These are phyloP conservation scores for Penicillium thymicola DNA, from an alignment of 2,329 filamentous ascomycete species.

Conservation along the genomic window DNA sequence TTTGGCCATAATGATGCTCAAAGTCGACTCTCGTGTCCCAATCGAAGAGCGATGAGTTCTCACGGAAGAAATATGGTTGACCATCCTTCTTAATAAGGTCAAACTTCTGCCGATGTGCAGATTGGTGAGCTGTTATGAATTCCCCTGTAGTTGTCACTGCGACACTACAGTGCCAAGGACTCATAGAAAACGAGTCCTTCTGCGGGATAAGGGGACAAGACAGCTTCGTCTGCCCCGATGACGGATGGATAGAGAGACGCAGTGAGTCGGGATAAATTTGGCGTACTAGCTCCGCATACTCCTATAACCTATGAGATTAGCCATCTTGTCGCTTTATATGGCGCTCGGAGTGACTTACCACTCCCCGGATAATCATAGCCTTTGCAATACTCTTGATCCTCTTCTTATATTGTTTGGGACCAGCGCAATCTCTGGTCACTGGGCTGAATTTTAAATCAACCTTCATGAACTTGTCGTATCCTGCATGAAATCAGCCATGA, in stretches of 20 bases:
- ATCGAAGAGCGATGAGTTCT: constrained; percentile 1
- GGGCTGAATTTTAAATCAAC: constrained; percentile 9
- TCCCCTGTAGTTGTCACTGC: background rate
- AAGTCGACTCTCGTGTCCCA: constrained; percentile 2
- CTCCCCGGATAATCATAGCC: constrained; percentile 5
- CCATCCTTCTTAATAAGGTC: background rate
- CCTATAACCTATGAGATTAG: background rate
- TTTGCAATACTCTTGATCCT: constrained; percentile 8
- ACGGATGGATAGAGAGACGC: constrained; percentile 8
- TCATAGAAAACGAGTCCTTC: constrained; percentile 5
- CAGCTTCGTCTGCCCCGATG: constrained; percentile 6
- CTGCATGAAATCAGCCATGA: background rate
- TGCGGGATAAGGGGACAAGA: constrained; percentile 6
- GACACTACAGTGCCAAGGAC: constrained; percentile 10
- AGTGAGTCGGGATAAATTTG: constrained; percentile 8
- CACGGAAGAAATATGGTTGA: constrained; percentile 7
- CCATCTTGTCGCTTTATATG: background rate
- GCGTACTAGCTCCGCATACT: constrained; percentile 4
- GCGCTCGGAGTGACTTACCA: background rate
- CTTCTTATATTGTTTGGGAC: constrained; percentile 8
- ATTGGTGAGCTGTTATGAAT: constrained; percentile 9
- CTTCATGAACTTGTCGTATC: constrained; percentile 10
- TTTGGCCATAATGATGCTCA: constrained; percentile 1
- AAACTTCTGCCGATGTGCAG: constrained; percentile 1
- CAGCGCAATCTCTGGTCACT: background rate